Evolutionary conservation across 805 yeast species (phyloP), one percentile per base, ranked within the genome.

Genomic region (Scheffersomyces amazonensis): DNA sequence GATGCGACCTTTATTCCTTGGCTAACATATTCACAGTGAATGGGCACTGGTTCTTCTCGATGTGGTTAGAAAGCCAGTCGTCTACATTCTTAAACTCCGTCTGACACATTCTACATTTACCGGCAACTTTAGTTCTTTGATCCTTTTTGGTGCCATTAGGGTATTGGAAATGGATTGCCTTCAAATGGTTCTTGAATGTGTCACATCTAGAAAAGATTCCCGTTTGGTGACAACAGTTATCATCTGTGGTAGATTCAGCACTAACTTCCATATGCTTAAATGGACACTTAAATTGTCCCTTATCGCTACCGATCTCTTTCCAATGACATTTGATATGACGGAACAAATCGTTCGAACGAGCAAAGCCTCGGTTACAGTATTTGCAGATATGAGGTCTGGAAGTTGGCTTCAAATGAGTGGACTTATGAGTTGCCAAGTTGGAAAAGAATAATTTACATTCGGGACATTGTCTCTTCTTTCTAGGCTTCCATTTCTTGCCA

Each of bases 171-270:
- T 89, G 97, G 44, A 89, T 73, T 2, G 96, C 95, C 58, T 86
- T 87, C 44, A 89, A 69, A 62, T 89, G 97, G 62, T 89, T 89
- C 55, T 89, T 89, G 64, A 79, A 89, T 4, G 97, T 89, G 56
- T 89, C 97, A 57, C 96, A 85, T 35, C 97, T 73, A 10, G 89
- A 80, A 52, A 89, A 89, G 21, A 85, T 81, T 4, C 97, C 97
- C 6, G 87, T 78, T 38, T 78, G 76, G 56, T 89, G 97, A 56
- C 96, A 88, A 44, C 73, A 66, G 46, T 64, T 64, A 46, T 63
- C 64, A 27, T 27, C 9, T 11, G 11, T 15, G 12, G 19, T 13
- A 22, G 19, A 8, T 11, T 8, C 20, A 16, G 13, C 22, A 10
- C 53, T 58, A 4, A 46, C 35, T 23, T 41, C 42, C 20, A 47